Percentiles rank a stretch among this genome's conserved stretches.
Evolutionary conservation across 73 alveolate genomes (phyloP).

Genomic region (Paramecium biaurelia): DNA sequence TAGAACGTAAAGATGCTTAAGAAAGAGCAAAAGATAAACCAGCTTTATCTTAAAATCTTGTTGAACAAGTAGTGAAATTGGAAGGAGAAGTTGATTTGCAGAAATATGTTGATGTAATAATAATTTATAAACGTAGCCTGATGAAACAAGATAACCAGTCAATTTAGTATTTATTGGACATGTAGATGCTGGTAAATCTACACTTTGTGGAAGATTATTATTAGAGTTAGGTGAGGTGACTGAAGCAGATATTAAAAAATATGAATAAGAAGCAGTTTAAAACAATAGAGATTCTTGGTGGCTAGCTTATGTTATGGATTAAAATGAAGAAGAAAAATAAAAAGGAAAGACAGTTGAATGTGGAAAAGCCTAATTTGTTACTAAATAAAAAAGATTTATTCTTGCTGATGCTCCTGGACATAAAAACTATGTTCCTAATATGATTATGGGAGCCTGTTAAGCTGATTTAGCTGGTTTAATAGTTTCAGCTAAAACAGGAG

Average conservation of each 20-base stretch:
- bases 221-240: slow-evolving; percentile 88
- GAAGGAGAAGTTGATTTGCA: slow-evolving; percentile 74
- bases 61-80: slow-evolving; percentile 63
- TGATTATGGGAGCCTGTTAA: slow-evolving; percentile 99
- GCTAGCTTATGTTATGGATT: slow-evolving; percentile 97
- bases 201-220: slow-evolving; percentile 93
- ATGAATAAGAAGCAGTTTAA: slow-evolving; percentile 92
- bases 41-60: background rate
- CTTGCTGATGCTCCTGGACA: slow-evolving; percentile 99
- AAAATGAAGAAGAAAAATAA: slow-evolving; percentile 93
- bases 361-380: slow-evolving; percentile 97
- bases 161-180: slow-evolving; percentile 95
- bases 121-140: slow-evolving; percentile 62
- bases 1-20: slow-evolving; percentile 47
- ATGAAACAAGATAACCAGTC: slow-evolving; percentile 91
- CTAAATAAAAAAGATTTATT: slow-evolving; percentile 87
- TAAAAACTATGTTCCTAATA: slow-evolving; percentile 99
- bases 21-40: slow-evolving; percentile 36
- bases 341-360: slow-evolving; percentile 99
- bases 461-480: slow-evolving; percentile 98
- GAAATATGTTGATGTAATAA: slow-evolving; percentile 69
- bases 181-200: slow-evolving; percentile 98
- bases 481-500: slow-evolving; percentile 97
- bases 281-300: slow-evolving; percentile 98
- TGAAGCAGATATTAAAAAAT: slow-evolving; percentile 91